These are phyloP conservation scores for Cicer judaicum DNA, from an alignment of 306 rosid genomes.

Conservation along the genomic window DNA sequence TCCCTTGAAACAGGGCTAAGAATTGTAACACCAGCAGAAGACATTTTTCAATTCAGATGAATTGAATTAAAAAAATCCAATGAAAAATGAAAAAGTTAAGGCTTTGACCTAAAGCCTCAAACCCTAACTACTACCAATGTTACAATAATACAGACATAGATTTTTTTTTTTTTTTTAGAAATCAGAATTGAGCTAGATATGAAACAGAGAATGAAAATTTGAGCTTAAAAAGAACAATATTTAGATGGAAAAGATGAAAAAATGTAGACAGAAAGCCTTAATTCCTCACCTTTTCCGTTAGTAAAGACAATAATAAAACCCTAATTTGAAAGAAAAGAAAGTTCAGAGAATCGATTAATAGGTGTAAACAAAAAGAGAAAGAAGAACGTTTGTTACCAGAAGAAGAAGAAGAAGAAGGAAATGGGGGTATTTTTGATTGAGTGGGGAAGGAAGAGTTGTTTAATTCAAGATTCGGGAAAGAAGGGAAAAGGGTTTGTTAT, in stretches of 20 bases:
- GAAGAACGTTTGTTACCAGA: constrained; percentile 52
- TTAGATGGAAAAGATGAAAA: constrained; percentile 13
- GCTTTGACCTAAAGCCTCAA: constrained; percentile 46
- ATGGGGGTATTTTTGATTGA: neutral
- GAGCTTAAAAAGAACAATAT: constrained; percentile 25
- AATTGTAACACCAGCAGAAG: constrained; percentile 74
- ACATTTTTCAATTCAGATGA: constrained; percentile 54
- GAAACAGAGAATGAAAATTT: neutral
- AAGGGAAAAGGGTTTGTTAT: constrained; percentile 16
- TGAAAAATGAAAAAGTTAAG: constrained; percentile 8
- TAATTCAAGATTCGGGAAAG: constrained; percentile 43
- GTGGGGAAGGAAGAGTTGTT: constrained; percentile 30
- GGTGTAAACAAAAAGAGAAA: constrained; percentile 29
- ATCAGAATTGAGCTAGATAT: too few species aligned
- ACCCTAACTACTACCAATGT: constrained; percentile 45
- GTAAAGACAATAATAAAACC: neutral
- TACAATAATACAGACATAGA: constrained; percentile 47
- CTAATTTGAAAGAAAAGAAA: constrained; percentile 23
- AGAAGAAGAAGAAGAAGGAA: constrained; percentile 8
- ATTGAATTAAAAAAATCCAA: neutral
- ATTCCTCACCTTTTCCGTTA: constrained; percentile 46
- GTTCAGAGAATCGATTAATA: constrained; percentile 25
- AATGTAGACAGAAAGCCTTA: constrained; percentile 47
- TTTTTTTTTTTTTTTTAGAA: neutral
- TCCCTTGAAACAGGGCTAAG: constrained; percentile 66